Base-by-base conservation (phyloP, 306 rosid species). In the Lathyrus aphaca region DNA sequence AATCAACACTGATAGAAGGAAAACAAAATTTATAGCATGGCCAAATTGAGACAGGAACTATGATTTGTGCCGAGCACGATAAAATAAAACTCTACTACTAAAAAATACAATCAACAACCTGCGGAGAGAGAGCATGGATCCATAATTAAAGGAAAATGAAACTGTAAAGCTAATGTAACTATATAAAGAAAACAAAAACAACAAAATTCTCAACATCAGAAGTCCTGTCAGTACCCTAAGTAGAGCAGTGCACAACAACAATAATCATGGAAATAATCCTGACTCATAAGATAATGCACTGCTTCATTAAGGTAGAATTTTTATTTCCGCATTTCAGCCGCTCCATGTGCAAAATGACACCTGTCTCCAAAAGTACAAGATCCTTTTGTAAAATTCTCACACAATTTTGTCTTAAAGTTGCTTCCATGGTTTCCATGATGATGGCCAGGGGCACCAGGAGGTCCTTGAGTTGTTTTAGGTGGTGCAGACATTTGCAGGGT, bases 331-430 rank as follows among this genome's bases (percentile, higher is more conserved):
- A 91, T 75, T 57, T 94, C 99, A 2, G 86, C 76, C 16, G 84
- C 83, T 60, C 99, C 97, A 25, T 94, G 99, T 13, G 97, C 99
- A 71, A 91, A 94, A 84, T 94, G 97, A 77, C 99, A 94, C 70
- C 97, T 86, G 9, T 91, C 99, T 58, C 97, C 99, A 66, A 94
- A 94, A 17, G 99, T 94, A 82, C 99, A 94, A 51, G 92, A 78
- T 48, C 99, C 99, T 68, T 91, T 91, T 0, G 91, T 21, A 77
- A 88, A 94, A 84, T 94, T 94, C 74, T 91, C 97, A 54, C 99
- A 91, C 29, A 87, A 79, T 83, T 91, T 94, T n/a, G 99, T 94
- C 85, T 86, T 94, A 55, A 16, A 87, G 79, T 91, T 91, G 82
- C 84, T 91, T 74, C 89, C 88, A 9, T 64, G 39, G 10, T 13